Conservation (phyloP, 345 rosid species). For the Euclidium syriacum region DNA sequence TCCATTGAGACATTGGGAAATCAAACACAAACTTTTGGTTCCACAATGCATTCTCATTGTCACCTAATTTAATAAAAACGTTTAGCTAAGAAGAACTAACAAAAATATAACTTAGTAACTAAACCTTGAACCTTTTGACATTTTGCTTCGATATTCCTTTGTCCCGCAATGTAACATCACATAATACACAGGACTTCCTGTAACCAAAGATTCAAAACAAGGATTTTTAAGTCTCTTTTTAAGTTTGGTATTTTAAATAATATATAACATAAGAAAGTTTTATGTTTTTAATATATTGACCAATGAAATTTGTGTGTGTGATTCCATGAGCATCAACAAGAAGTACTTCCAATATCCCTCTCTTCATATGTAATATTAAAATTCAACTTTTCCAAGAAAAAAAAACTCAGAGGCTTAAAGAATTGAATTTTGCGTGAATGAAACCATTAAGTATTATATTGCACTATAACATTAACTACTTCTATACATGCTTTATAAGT, state of each 20-base stretch:
- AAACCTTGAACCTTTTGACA: conserved; percentile 49
- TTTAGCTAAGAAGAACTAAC: not conserved
- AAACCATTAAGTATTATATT: conserved; percentile 10
- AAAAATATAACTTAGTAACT: not conserved
- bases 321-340: conserved; percentile 81
- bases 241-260: not conserved
- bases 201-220: conserved; percentile 8
- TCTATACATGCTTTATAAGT: conserved; percentile 5
- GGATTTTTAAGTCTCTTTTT: not conserved
- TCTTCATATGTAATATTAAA: conserved; percentile 34
- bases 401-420: not conserved
- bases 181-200: conserved; percentile 61
- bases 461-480: conserved; percentile 10
- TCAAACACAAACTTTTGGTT: conserved; percentile 76
- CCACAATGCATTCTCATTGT: conserved; percentile 57
- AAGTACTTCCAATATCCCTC: conserved; percentile 67
- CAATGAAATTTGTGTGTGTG: conserved; percentile 54
- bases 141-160: conserved; percentile 55
- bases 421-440: not conserved
- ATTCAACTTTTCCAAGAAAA: not conserved
- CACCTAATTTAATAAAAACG: conserved; percentile 34
- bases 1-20: conserved; percentile 49
- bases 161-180: conserved; percentile 62
- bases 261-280: not conserved
- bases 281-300: conserved; percentile 31